Base-by-base conservation (phyloP, 768 basidiomycete genomes). In the Multifurca ochricompacta region DNA sequence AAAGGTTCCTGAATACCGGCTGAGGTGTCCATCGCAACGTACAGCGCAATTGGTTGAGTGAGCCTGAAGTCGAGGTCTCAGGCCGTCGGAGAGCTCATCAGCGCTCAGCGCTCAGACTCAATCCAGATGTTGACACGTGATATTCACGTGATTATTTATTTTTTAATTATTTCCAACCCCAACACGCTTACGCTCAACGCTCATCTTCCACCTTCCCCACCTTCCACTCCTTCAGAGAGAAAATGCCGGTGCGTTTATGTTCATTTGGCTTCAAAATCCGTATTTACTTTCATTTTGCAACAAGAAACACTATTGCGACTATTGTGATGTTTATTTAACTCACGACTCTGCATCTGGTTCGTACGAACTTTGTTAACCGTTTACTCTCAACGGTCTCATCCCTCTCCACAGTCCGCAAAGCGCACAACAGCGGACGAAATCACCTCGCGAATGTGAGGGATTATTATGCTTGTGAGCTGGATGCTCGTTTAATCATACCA, bases 391-490 rank as follows among this genome's bases (percentile, higher is more conserved):
- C 19, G 16, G 16, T 16, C 30, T 56, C 19, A 51, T 31, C 42
- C 19, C 25, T 43, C 55, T 42, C 58, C 56, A 43, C 64, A 95
- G 94, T 96, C 32, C 87, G 96, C 59, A 96, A 97, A 71, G 96
- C 96, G 48, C 96, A 99, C 70, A 98, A 99, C 71, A 91, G 87
- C 54, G 96, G 96, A 61, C 79, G 95, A 54, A 99, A 99, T 71
- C 96, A 99, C 67, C 78, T 98, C 35, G 78, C 91, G 35, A 99
- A 99, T 68, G 95, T 99, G 54, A 75, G 91, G 56, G 95, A 98
- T 64, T 99, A 98, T 69, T 99, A 96, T 71, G 91, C 92, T 11
- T 92, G 92, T 93, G 27, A 23, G 23, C 10, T 18, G 16, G 31
- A 35, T 8, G 18, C 35, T 28, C 50, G 27, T 1, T 23, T n/a